phyloP scores from a whole-genome alignment of 1,284 basidiomycete species.

The Ustilago trichophora region DNA sequence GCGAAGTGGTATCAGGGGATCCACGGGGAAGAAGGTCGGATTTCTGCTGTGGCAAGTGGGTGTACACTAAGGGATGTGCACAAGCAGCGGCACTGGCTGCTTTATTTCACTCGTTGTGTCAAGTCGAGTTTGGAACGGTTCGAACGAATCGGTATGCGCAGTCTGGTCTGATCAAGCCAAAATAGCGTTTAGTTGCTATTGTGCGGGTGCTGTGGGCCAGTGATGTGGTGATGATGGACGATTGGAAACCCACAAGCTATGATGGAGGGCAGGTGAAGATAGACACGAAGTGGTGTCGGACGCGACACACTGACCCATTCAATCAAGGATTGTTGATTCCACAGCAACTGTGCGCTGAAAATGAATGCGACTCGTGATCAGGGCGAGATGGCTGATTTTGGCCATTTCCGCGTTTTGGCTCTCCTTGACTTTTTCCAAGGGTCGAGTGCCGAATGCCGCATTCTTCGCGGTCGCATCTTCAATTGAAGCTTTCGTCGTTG shows the following conservation, averaged over 20 bases:
- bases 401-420: neutral
- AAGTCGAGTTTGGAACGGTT: no score
- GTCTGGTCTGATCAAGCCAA: no score
- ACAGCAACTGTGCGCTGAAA: neutral
- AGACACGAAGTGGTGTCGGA: conserved; percentile 13
- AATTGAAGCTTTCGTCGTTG: no score
- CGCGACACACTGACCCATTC: conserved; percentile 1
- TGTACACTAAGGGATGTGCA: no score
- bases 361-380: conserved; percentile 34
- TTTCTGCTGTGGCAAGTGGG: no score
- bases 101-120: no score
- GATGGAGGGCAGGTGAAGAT: neutral
- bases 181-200: no score
- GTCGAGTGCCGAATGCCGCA: conserved; percentile 19
- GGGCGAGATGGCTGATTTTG: neutral
- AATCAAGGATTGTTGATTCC: neutral
- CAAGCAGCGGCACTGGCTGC: no score
- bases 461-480: conserved; percentile 9
- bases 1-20: no score
- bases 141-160: no score
- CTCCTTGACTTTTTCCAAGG: conserved; percentile 1
- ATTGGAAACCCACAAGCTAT: neutral
- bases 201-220: no score
- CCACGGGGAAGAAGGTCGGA: no score
- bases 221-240: neutral